Percentiles rank a stretch among this genome's conserved stretches.
phyloP scores from a whole-genome alignment of 1,284 basidiomycete genomes.

The Trichosporon sp. region DNA sequence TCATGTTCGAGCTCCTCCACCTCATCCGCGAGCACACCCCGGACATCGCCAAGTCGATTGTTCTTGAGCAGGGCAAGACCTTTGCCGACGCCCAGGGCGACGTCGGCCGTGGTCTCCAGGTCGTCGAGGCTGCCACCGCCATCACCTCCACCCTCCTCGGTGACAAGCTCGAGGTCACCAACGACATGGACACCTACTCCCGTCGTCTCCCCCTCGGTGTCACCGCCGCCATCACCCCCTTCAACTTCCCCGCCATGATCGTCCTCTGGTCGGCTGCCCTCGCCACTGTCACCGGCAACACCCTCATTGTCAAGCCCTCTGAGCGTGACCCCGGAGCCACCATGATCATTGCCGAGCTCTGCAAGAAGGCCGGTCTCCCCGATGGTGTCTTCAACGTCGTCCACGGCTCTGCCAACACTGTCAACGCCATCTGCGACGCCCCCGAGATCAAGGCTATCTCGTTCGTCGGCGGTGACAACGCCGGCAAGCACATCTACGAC shows the following conservation, averaged over 20 bases:
- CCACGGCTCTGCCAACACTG: conserved; percentile 84
- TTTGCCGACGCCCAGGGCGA: conserved; percentile 90
- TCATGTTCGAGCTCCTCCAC: conserved; percentile 86
- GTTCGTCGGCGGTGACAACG: conserved; percentile 94
- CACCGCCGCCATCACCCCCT: conserved; percentile 68
- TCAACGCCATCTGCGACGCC: conserved; percentile 93
- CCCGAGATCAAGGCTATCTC: conserved; percentile 89
- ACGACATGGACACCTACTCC: conserved; percentile 89
- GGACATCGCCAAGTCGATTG: conserved; percentile 65
- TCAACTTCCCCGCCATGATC: conserved; percentile 90
- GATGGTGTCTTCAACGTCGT: conserved; percentile 83
- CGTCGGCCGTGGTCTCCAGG: conserved; percentile 81
- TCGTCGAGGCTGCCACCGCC: conserved; percentile 84
- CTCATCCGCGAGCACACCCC: conserved; percentile 70
- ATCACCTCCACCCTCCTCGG: conserved; percentile 83
- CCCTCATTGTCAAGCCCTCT: conserved; percentile 90
- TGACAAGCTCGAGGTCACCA: conserved; percentile 90
- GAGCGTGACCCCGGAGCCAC: conserved; percentile 95
- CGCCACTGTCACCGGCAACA: conserved; percentile 67
- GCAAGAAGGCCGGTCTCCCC: conserved; percentile 72
- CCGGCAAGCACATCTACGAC: conserved; percentile 92
- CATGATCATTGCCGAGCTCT: conserved; percentile 96
- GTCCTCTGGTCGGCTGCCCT: conserved; percentile 91
- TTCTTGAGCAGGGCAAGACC: conserved; percentile 90
- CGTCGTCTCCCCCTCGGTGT: conserved; percentile 64